phyloP scores from a whole-genome alignment of 2,329 filamentous ascomycete species.

The Davidsoniella neocaledoniae region DNA sequence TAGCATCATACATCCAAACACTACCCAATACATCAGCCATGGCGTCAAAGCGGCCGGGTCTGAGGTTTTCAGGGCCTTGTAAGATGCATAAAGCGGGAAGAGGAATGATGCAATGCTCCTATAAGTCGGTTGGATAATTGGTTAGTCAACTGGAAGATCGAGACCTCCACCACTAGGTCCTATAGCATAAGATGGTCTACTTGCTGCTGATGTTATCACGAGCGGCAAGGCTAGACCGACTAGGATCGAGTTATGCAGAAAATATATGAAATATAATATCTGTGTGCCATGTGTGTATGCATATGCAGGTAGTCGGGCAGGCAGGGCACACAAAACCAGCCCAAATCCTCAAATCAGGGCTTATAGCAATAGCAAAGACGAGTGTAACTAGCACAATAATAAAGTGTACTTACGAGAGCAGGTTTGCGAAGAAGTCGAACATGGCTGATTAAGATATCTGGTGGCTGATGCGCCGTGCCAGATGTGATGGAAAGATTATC shows the following conservation, averaged over 20 bases:
- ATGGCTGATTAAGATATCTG: slow-evolving; percentile 26
- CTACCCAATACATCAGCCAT: slow-evolving; percentile 99
- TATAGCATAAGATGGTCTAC: not conserved
- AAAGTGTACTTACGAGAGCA: slow-evolving; percentile 56
- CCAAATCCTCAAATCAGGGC: slow-evolving; percentile 12
- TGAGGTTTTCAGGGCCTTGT: slow-evolving; percentile 88
- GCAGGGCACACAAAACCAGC: slow-evolving; percentile 9
- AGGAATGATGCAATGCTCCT: slow-evolving; percentile 79
- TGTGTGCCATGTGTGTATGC: slow-evolving; percentile 4
- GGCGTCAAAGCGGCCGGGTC: slow-evolving; percentile 79
- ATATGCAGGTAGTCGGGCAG: slow-evolving; percentile 14
- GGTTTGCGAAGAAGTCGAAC: slow-evolving; percentile 63
- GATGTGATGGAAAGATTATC: no score
- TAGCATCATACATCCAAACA: slow-evolving; percentile 64
- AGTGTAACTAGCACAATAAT: not conserved
- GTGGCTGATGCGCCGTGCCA: no score
- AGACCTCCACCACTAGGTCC: not conserved
- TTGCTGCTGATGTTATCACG: not conserved
- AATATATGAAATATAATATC: not conserved
- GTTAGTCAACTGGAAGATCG: not conserved
- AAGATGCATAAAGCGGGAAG: slow-evolving; percentile 91
- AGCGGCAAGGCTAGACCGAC: slow-evolving; percentile 9
- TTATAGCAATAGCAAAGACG: slow-evolving; percentile 12
- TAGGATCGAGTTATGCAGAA: no score
- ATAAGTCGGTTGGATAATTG: slow-evolving; percentile 8